phyloP scores from a whole-genome alignment of 1,284 basidiomycete genomes.

The Phylloboletellus chloephorus region DNA sequence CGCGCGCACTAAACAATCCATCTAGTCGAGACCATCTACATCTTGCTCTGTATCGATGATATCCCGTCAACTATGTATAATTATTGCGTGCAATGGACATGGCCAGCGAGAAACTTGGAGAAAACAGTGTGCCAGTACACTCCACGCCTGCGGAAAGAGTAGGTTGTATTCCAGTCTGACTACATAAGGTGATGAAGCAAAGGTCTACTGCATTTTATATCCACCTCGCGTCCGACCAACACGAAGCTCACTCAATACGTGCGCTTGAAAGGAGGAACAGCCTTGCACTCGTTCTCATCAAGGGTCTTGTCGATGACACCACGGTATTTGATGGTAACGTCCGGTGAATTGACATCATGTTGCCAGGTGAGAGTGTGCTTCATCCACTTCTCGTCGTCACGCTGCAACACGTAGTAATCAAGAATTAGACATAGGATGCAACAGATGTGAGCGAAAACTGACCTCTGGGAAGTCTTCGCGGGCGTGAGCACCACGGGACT shows the following conservation, averaged over 20 bases:
- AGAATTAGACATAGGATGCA: not conserved
- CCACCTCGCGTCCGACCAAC: not conserved
- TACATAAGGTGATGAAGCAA: conserved; percentile 11
- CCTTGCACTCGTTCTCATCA: conserved; percentile 94
- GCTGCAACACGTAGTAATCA: conserved; percentile 38
- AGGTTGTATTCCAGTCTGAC: conserved; percentile 13
- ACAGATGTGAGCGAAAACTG: conserved; percentile 21
- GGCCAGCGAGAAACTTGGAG: too few relatives aligned
- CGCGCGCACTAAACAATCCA: not conserved
- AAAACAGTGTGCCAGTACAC: too few relatives aligned
- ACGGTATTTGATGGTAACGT: conserved; percentile 90
- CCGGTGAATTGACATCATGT: conserved; percentile 63
- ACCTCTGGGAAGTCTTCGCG: conserved; percentile 94
- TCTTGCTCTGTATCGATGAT: not conserved
- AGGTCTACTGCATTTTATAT: conserved; percentile 7
- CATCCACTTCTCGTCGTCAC: conserved; percentile 91
- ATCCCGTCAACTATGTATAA: not conserved
- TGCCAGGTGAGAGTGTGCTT: conserved; percentile 92
- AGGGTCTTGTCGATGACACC: conserved; percentile 81
- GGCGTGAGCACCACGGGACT: conserved; percentile 96
- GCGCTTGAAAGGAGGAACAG: conserved; percentile 84
- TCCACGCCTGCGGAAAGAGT: conserved; percentile 3
- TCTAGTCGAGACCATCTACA: not conserved
- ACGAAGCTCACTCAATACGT: conserved; percentile 59
- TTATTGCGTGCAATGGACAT: not conserved